Evolutionary conservation across 2,329 filamentous ascomycete genomes (phyloP).

Genomic region (Onygenales sp.): DNA sequence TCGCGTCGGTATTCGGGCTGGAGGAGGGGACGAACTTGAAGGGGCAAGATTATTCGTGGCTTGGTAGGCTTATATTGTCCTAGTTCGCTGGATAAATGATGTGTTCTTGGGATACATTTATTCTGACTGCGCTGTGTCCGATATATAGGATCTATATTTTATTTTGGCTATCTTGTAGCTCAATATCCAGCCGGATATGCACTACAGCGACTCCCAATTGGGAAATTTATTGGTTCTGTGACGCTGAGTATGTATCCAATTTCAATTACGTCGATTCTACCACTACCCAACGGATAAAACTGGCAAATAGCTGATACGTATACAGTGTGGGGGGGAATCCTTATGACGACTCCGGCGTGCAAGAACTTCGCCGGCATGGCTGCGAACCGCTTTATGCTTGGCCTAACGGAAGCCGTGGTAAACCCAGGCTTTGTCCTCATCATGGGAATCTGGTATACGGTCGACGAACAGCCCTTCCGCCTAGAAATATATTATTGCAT

Average conservation of each 20-base stretch:
- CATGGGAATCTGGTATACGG: constrained; percentile 42
- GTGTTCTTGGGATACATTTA: no score
- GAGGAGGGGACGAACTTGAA: constrained; percentile 17
- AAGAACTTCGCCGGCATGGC: constrained; percentile 36
- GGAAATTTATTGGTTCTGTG: constrained; percentile 34
- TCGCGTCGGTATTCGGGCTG: constrained; percentile 23
- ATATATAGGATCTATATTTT: constrained; percentile 35
- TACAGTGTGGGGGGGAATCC: constrained; percentile 32
- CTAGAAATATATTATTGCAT: constrained; percentile 49
- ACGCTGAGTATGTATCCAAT: constrained; percentile 20
- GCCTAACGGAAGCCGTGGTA: constrained; percentile 39
- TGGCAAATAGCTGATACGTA: background rate
- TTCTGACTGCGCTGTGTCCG: background rate
- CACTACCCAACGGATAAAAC: no score
- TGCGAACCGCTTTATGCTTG: constrained; percentile 37
- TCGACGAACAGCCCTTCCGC: constrained; percentile 41
- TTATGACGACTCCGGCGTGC: constrained; percentile 37
- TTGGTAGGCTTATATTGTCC: constrained; percentile 1
- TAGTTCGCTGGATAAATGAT: background rate
- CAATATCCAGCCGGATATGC: constrained; percentile 37
- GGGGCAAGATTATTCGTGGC: constrained; percentile 4
- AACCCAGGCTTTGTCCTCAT: constrained; percentile 43
- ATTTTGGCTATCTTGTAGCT: constrained; percentile 40
- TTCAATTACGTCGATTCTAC: background rate
- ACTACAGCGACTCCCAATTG: constrained; percentile 37